Base-by-base conservation (phyloP, 345 rosid genomes). In the Citrus cavaleriei region DNA sequence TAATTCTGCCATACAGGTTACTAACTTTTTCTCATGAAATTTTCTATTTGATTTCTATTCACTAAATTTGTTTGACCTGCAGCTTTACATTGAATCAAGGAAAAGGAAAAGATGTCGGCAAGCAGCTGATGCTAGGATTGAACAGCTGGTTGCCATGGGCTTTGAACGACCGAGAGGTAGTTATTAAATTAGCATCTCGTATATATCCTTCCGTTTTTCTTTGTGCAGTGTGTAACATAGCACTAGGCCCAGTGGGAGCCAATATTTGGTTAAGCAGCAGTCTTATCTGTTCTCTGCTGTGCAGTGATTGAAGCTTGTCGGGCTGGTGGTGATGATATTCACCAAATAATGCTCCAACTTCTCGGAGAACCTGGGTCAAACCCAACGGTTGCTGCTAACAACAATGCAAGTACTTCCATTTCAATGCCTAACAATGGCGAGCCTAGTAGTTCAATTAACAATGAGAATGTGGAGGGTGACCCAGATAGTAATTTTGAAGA, bases 121-220 rank as follows among this genome's bases (percentile, higher is more conserved):
- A 73, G 57, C 80, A 32, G 78, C 77, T 42, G 73, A 78, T 65
- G 81, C 83, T 54, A 80, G 69, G 59, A 77, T 89, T 13, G 91
- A 92, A 81, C 85, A 75, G 81, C 95, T 93, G 78, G 94, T 93
- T 25, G 79, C 89, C 27, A 95, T 93, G 99, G 99, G 99, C n/a
- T 95, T 93, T 79, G 98, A 87, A 81, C 87, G 92, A 84, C 85
- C 90, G 59, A 82, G 74, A 77, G 99, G 99, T 93, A 86, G 34
- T 40, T 54, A 34, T 65, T 68, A 22, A 25, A 54, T 66, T 65
- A 49, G 5, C 46, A 55, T 40, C 25, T 34, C 21, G 0, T 70
- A 42, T 51, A 42, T 58, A 46, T 60, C 10, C 16, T 38, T 59
- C 5, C 10, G 9, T 46, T 64, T 30, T 10, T 46, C 40, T 38